Evolutionary conservation across 495 filamentous ascomycete genomes (phyloP).

Genomic region (Podospora pseudoanserina): DNA sequence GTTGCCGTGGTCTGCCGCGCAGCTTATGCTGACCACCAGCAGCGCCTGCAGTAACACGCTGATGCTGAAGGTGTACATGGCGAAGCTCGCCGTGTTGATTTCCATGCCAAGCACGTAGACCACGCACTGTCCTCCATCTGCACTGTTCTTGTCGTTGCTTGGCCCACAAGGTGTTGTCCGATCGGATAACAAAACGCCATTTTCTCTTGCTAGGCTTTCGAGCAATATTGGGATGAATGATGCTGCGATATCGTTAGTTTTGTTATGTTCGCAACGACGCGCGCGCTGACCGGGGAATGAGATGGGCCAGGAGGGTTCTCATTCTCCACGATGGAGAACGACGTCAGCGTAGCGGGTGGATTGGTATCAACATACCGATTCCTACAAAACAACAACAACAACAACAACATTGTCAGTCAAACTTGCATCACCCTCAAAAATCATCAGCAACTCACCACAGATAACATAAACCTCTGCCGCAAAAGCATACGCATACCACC

Average conservation of each 20-base stretch:
- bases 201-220: conserved; percentile 87
- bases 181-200: conserved; percentile 77
- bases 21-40: conserved; percentile 91
- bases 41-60: conserved; percentile 86
- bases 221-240: conserved; percentile 97
- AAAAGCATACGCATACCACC: conserved; percentile 96
- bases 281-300: neutral
- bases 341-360: neutral
- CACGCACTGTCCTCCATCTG: conserved; percentile 67
- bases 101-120: conserved; percentile 76
- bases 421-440: neutral
- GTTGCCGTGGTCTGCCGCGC: conserved; percentile 90
- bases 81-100: conserved; percentile 94
- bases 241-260: conserved; percentile 45
- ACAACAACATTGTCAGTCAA: conserved; percentile 5
- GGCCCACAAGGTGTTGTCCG: conserved; percentile 63
- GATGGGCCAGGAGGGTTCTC: neutral
- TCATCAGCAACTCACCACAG: conserved; percentile 59
- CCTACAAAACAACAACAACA: conserved; percentile 20
- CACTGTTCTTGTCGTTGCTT: conserved; percentile 34
- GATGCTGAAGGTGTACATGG: conserved; percentile 95
- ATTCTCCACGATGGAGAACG: neutral
- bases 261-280: neutral
- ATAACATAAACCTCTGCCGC: conserved; percentile 97
- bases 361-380: conserved; percentile 25